These are phyloP conservation scores for Chrysosphaeria jannelii DNA, from an alignment of 2,329 filamentous ascomycete genomes.

Conservation along the genomic window DNA sequence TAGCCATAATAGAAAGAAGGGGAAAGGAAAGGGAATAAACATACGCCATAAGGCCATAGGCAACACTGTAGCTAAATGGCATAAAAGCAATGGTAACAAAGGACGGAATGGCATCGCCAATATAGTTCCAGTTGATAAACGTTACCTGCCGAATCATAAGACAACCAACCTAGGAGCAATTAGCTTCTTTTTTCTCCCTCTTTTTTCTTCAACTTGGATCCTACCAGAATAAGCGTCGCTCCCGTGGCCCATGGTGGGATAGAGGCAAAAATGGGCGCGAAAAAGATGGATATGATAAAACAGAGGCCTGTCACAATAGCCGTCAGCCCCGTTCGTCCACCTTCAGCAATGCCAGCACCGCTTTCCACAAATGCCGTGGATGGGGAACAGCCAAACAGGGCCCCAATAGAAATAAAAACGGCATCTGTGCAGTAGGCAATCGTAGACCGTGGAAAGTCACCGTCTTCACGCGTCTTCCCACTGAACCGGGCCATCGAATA, in stretches of 20 bases:
- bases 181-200: too few species aligned
- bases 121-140: constrained; percentile 47
- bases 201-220: too few species aligned
- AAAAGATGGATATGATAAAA: constrained; percentile 43
- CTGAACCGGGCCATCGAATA: constrained; percentile 62
- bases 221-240: constrained; percentile 39
- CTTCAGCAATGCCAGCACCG: constrained; percentile 45
- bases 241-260: constrained; percentile 56
- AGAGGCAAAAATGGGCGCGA: constrained; percentile 46
- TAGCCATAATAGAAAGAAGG: neutral
- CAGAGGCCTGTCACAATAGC: constrained; percentile 37
- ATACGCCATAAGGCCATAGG: constrained; percentile 50
- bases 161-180: too few species aligned
- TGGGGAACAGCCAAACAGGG: constrained; percentile 37
- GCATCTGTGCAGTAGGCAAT: constrained; percentile 50
- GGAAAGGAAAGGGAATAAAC: constrained; percentile 9
- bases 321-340: constrained; percentile 42
- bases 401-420: constrained; percentile 37
- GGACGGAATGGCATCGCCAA: constrained; percentile 45
- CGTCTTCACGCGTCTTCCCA: constrained; percentile 21
- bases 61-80: constrained; percentile 51
- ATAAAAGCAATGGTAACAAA: constrained; percentile 49
- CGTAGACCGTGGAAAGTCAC: constrained; percentile 68
- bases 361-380: constrained; percentile 50
- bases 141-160: constrained; percentile 51